Conservation (phyloP, 176 grass and related monocot species). For the Eleusine indica region DNA sequence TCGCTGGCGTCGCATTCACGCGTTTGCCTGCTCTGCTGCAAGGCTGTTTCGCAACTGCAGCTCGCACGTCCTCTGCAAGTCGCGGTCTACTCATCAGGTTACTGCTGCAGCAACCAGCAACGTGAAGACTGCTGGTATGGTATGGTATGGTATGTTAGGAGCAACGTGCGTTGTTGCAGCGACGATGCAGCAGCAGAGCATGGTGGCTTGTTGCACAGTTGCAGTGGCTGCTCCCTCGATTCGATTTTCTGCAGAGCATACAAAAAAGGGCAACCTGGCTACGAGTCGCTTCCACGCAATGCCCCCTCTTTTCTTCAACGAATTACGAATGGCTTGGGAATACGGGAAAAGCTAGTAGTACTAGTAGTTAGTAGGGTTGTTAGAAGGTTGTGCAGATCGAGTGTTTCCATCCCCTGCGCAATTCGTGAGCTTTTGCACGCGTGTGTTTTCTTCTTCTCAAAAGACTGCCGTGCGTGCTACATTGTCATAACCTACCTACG, state of each 20-base stretch:
- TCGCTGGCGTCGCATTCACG: slow-evolving; percentile 1
- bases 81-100: not conserved
- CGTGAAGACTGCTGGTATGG: not conserved
- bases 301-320: too few relatives aligned
- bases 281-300: not conserved
- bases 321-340: not conserved
- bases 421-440: slow-evolving; percentile 1
- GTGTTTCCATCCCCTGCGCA: not conserved
- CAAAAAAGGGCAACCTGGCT: too few relatives aligned
- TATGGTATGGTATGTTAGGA: not conserved
- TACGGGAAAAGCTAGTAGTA: not conserved
- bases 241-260: too few relatives aligned
- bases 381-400: not conserved
- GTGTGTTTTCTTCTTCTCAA: not conserved
- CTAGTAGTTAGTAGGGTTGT: not conserved
- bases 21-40: not conserved
- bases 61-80: not conserved
- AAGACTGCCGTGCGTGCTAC: slow-evolving; percentile 11
- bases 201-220: not conserved
- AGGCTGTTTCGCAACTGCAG: not conserved
- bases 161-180: not conserved
- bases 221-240: not conserved
- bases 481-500: not conserved
- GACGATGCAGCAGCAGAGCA: not conserved
- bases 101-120: not conserved